Evolutionary conservation across 495 filamentous ascomycete genomes (phyloP), one percentile per base, ranked within the genome.

Genomic region (Amphirosellinia nigrospora): DNA sequence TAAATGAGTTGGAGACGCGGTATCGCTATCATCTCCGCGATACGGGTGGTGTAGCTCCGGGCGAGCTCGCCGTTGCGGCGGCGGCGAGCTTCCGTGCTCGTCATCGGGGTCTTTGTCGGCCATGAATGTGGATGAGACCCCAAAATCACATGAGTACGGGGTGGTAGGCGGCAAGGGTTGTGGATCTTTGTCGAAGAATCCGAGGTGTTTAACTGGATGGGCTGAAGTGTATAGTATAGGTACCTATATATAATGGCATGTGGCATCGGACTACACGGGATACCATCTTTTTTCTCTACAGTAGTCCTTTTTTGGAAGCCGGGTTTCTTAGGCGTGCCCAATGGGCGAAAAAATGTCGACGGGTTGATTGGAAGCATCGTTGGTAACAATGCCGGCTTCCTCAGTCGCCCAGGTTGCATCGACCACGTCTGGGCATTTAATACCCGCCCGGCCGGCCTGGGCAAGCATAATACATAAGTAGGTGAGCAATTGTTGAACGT

Each of bases 1-100:
- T 34, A 66, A 65, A 68, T 69, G 64, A 34, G 69, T 71, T 55
- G 70, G 69, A 64, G 70, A 70, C 21, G 70, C 59, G 58, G 43
- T 70, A 43, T 73, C 50, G 59, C 46, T 56, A 4, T 69, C 52
- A 61, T 66, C 52, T 38, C 36, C 19, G 50, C 34, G 36, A 38
- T 46, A 38, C 11, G 61, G 38, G 39, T 39, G 19, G 5, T 30
- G 60, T 48, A 30, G 43, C 26, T 19, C 52, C 28, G 32, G 55
- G 13, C 55, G 39, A 28, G 41, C 9, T 50, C 13, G 69, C 41
- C 63, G 53, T 61, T 19, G 62, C 28, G n/a, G 69, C 19, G 48
- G 21, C 28, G 61, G 38, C 30, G 50, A 50, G 69, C 41, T 50
- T 38, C 45, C 69, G 48, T 53, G 15, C 13, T 69, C 68, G 28